These are phyloP conservation scores for Aspergillus fijiensis DNA, from an alignment of 2,329 filamentous ascomycete species.

Conservation along the genomic window DNA sequence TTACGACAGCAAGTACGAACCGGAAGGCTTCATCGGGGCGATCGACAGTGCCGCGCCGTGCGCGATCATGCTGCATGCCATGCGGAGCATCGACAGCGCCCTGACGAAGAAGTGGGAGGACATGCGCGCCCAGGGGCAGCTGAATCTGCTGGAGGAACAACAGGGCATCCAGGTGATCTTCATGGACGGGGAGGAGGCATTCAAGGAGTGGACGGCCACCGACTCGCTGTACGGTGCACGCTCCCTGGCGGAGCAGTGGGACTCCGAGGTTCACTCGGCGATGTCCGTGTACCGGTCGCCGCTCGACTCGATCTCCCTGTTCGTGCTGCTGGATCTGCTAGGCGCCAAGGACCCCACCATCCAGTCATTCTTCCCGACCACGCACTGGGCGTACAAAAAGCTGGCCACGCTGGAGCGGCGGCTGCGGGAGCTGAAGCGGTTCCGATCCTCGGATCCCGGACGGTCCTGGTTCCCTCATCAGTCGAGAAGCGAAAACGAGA, in stretches of 20 bases:
- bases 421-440: constrained; percentile 64
- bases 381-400: constrained; percentile 86
- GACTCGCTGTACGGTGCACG: constrained; percentile 89
- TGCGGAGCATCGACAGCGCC: constrained; percentile 74
- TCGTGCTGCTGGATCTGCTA: constrained; percentile 87
- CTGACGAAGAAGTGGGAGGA: constrained; percentile 78
- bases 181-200: constrained; percentile 93
- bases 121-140: constrained; percentile 62
- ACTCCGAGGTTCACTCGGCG: constrained; percentile 64
- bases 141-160: constrained; percentile 64
- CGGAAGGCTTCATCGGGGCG: constrained; percentile 86
- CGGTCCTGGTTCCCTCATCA: constrained; percentile 65
- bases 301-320: constrained; percentile 78
- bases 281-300: constrained; percentile 73
- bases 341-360: constrained; percentile 68
- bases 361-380: constrained; percentile 83
- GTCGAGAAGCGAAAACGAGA: constrained; percentile 53
- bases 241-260: constrained; percentile 80
- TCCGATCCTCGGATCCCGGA: constrained; percentile 57
- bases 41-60: constrained; percentile 93
- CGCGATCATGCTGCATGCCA: constrained; percentile 86
- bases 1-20: constrained; percentile 81
- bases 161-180: constrained; percentile 86
- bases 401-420: constrained; percentile 74
- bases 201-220: constrained; percentile 70